These are phyloP conservation scores for Bonia amplexicaulis DNA, from an alignment of 176 grass and related monocot species.

Conservation along the genomic window DNA sequence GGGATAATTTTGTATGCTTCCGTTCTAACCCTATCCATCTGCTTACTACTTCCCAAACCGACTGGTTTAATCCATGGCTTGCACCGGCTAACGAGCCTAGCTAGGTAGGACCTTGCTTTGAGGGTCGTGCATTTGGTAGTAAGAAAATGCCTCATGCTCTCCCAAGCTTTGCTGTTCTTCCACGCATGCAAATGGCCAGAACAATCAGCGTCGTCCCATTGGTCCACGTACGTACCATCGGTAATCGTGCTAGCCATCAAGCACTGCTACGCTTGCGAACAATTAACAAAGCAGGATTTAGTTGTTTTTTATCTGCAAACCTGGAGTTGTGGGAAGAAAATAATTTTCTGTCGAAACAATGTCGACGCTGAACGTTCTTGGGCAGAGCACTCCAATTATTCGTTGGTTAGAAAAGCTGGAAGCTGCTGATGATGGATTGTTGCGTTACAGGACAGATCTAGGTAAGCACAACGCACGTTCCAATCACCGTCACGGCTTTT, in stretches of 20 bases:
- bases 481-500: conserved; percentile 40
- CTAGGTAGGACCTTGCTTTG: conserved; percentile 29
- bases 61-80: background rate
- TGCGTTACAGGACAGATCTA: background rate
- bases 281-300: background rate
- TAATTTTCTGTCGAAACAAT: background rate
- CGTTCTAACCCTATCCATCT: background rate
- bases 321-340: background rate
- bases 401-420: background rate
- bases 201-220: background rate
- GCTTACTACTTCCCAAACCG: conserved; percentile 14
- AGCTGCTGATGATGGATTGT: background rate
- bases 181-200: background rate
- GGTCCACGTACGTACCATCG: background rate
- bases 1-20: conserved; percentile 23
- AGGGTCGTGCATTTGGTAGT: conserved; percentile 3
- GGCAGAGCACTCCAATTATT: background rate
- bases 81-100: background rate
- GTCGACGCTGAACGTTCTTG: background rate
- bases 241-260: background rate
- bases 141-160: background rate
- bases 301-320: too few species aligned
- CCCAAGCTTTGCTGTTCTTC: background rate
- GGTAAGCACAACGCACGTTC: background rate
- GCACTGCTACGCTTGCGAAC: too few species aligned